Base-by-base conservation (phyloP, 129 eudicot genomes). In the Ambrosia artemisiifolia region DNA sequence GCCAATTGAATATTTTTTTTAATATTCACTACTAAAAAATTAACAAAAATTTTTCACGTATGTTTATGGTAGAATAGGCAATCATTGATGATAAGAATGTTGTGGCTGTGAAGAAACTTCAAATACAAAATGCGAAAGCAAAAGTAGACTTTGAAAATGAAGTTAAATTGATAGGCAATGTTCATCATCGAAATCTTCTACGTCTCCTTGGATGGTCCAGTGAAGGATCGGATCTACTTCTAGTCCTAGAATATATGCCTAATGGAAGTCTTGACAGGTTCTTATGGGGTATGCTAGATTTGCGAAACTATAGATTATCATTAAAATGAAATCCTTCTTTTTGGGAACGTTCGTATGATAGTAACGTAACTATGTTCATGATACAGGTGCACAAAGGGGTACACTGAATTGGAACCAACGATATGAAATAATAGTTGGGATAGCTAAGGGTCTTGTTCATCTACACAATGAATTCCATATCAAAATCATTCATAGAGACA, bases 191-290 rank as follows among this genome's bases (percentile, higher is more conserved):
- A 43, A 89, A 89, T 73, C 89, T 89, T 71, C 67, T 86, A 40
- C 96, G 96, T 61, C 85, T 89, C 13, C 75, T 86, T 48, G 96
- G 96, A 38, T 86, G 89, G 75, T 80, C 87, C 12, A 75, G 19
- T 57, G 78, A 82, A 67, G 91, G 86, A 67, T 73, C 86, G 8
- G 80, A 80, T 70, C 81, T 89, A 13, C 86, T 89, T 50, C 91
- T 89, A 68, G 85, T 89, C 35, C 79, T 83, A 0, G 95, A 88
- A 49, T 85, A 81, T 75, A 88, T 88, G 87, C 75, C 82, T 7
- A 88, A 88, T 80, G 84, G 87, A 53, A 88, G 96, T 85, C 91
- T 89, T 40, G 96, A 89, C 34, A 69, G 69, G 67, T 86, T 65
- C 74, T 63, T 89, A 72, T 89, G 88, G 75, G 96, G 96, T 86